Evolutionary conservation across 163 green algal genomes (phyloP).

Genomic region (Scenedesmus sp.): DNA sequence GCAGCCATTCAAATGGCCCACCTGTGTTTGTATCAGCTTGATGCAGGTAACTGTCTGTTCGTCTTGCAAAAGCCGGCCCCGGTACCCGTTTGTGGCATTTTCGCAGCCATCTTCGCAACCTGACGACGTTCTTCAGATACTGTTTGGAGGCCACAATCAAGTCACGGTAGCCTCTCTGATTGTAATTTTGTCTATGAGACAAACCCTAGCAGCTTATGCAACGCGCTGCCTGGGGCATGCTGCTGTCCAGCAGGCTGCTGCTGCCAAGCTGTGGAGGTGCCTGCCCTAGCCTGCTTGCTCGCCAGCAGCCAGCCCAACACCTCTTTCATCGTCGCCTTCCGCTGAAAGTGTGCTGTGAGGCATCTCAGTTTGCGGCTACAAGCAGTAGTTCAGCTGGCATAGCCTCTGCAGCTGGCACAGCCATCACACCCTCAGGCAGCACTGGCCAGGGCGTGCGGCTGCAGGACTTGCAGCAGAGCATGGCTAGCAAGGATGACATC

Average conservation of each 20-base stretch:
- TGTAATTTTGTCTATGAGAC: background rate
- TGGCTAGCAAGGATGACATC: background rate
- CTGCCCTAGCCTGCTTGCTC: background rate
- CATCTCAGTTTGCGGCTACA: background rate
- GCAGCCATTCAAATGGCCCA: too few species aligned
- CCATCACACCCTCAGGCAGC: background rate
- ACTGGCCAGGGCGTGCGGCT: background rate
- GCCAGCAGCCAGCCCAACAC: background rate
- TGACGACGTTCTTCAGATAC: background rate
- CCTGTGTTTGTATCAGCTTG: too few species aligned
- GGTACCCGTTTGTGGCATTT: background rate
- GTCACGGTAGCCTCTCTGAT: too few species aligned
- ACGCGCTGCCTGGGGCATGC: background rate
- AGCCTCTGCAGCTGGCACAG: background rate
- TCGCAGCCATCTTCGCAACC: background rate
- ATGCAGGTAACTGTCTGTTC: too few species aligned
- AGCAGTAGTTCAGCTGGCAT: background rate
- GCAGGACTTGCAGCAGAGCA: background rate
- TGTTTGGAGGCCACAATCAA: background rate
- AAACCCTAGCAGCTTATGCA: background rate
- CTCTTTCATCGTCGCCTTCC: background rate
- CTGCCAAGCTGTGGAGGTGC: slow-evolving; percentile 1
- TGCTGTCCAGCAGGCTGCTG: slow-evolving; percentile 12
- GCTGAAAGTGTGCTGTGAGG: background rate
- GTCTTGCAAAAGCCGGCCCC: background rate